Evolutionary conservation across 441 rosid species (phyloP), one percentile per base, ranked within the genome.

Genomic region (Gossypium trilobum): DNA sequence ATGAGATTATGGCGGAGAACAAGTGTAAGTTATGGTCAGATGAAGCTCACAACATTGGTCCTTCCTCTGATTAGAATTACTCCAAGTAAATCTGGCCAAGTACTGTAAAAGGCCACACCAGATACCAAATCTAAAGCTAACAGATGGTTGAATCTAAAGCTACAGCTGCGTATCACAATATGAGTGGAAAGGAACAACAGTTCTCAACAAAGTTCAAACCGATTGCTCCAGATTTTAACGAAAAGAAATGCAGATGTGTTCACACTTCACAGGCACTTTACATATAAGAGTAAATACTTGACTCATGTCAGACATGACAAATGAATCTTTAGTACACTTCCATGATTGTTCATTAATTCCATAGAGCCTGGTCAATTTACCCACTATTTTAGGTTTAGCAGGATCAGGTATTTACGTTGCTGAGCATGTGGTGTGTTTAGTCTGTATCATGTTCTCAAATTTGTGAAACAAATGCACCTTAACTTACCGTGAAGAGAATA

Each of bases 401-500:
- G 46, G 46, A 39, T 25, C 57, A 48, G 31, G 22, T 6, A 36
- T n/a, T 48, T 25, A 67, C 51, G 25, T 67, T 67, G 44, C 39
- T 13, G 70, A 66, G 22, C 22, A 46, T 46, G 39, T 23, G 36
- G 13, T 13, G 36, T 23, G 27, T 46, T 65, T 51, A 44, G 29
- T 62, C 9, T 7, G 11, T 16, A 31, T 31, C 22, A 19, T 29
- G 56, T 61, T 33, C 23, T 61, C 23, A 61, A 3, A 10, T 61
- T 61, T 61, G 66, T 16, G 48, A 31, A 60, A 29, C 65, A 29
- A 59, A 59, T 59, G 55, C 70, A 63, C 22, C 52, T 64, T 39
- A 23, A 20, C 44, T 4, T 39, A 19, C 17, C 11, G 4, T 1
- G 36, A 23, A 66, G 39, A 66, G 50, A 31, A 66, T 23, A 25